A percentile compares a stretch with the other conserved stretches of the same genome.
Conservation (phyloP, 148 eudicot genomes). For the Rheum nobile region DNA sequence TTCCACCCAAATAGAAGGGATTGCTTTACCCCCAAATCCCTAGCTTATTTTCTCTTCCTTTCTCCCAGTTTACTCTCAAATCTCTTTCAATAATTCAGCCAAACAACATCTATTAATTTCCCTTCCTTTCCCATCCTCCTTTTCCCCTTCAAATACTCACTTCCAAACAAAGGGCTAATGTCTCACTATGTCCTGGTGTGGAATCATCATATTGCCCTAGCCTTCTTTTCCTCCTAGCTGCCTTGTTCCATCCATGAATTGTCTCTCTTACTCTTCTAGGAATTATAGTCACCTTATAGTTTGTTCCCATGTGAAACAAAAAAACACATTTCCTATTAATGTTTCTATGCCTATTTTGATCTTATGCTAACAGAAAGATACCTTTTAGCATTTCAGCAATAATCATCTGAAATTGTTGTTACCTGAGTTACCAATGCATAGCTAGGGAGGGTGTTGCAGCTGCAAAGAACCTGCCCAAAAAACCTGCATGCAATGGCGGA, state of each 20-base stretch:
- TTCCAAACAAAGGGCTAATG: too few relatives aligned
- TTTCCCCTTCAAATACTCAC: too few relatives aligned
- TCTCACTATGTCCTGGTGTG: slow-evolving; percentile 48
- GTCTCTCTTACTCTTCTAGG: slow-evolving; percentile 82
- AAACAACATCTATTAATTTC: too few relatives aligned
- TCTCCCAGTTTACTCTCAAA: too few relatives aligned
- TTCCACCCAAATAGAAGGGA: too few relatives aligned
- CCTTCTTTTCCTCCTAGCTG: slow-evolving; percentile 51
- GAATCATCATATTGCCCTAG: slow-evolving; percentile 54
- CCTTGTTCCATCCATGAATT: slow-evolving; percentile 76
- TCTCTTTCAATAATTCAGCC: too few relatives aligned
- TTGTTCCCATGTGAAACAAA: slow-evolving; percentile 72
- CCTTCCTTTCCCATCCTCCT: too few relatives aligned
- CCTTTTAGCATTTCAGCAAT: background rate
- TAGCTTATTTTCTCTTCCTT: too few relatives aligned
- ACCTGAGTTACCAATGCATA: slow-evolving; percentile 1
- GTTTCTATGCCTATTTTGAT: too few relatives aligned
- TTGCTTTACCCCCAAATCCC: too few relatives aligned
- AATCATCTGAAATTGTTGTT: background rate
- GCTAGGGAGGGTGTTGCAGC: background rate
- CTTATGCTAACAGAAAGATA: too few relatives aligned
- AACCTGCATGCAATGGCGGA: background rate
- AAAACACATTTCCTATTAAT: too few relatives aligned
- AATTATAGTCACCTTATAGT: slow-evolving; percentile 85
- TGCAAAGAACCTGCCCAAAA: slow-evolving; percentile 1